phyloP scores from a whole-genome alignment of 208 protist species.

The Porcisia deanei region DNA sequence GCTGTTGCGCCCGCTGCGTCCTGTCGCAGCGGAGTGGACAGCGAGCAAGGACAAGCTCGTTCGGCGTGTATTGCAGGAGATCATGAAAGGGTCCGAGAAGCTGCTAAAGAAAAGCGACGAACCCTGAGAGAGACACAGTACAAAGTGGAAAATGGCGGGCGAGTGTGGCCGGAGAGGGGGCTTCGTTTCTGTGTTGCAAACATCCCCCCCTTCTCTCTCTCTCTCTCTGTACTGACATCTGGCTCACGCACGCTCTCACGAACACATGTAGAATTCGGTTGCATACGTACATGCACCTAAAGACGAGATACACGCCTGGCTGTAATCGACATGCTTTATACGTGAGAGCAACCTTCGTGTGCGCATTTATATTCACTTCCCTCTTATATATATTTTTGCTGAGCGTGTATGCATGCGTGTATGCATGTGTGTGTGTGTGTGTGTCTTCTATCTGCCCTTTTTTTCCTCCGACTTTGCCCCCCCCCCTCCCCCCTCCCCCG shows the following conservation, averaged over 20 bases:
- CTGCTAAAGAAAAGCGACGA: constrained; percentile 14
- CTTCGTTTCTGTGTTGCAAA: background rate
- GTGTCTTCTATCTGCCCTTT: background rate
- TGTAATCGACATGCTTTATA: background rate
- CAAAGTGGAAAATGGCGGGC: too few relatives aligned
- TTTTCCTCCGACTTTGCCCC: background rate
- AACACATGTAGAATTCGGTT: background rate
- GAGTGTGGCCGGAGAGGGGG: background rate
- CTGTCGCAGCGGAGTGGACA: constrained; percentile 18
- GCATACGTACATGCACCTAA: background rate
- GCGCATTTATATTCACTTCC: background rate
- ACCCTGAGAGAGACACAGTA: background rate
- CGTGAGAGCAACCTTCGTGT: background rate
- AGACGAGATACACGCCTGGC: background rate
- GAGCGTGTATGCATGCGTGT: background rate
- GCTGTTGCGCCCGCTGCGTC: constrained; percentile 25
- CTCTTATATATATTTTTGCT: background rate
- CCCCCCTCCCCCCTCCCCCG: background rate
- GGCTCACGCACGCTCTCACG: background rate
- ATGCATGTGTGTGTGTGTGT: background rate
- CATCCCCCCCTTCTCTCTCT: background rate
- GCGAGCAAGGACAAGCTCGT: constrained; percentile 24
- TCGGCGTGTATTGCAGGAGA: constrained; percentile 25
- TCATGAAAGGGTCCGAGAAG: constrained; percentile 17
- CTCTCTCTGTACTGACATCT: background rate